Base-by-base conservation (phyloP, 2,329 filamentous ascomycete species). In the Fusarium aywerte region DNA sequence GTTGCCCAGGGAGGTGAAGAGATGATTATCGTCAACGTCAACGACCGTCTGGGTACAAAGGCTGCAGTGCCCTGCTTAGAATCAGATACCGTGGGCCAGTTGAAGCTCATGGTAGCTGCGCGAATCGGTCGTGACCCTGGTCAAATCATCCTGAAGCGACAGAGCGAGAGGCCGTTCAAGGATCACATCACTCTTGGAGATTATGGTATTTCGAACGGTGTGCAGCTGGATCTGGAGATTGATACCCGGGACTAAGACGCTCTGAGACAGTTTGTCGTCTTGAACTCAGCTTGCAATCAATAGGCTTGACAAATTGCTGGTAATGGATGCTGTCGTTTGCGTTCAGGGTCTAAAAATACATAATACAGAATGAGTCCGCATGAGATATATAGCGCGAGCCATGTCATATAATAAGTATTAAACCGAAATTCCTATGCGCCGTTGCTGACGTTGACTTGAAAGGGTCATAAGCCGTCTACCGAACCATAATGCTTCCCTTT, bases 31-130 rank as follows among this genome's bases (percentile, higher is more conserved):
- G 94, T 98, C 18, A 89, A 95, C 74, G 89, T 98, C 75, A 98
- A 98, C 77, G 95, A 98, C 79, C 87, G 95, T n/a, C 82, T 98
- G 33, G 95, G 95, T 13, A 97, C 95, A n/a, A 97, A 97, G 75
- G 92, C 94, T 16, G 91, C 92, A 51, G 96, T 98, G 67, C 95
- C 95, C 0, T 97, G 94, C 76, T 83, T 97, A 58, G 89, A 92
- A 1, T 91, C 89, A 4, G 95, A 98, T 80, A 90, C 89, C 9
- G 90, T 97, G 68, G 90, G 90, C 67, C 85, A 94, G 62, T 93
- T 97, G 81, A 97, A 97, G 81, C 90, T 93, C 44, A 90, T 96
- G 84, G 93, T 97, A 23, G 94, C 94, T 6, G 92, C 92, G 38
- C 87, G 91, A 65, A 96, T 97, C 73, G 95, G 95, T 3, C 87